Evolutionary conservation across 2,329 filamentous ascomycete species (phyloP).

Genomic region (Aspergillus sp.): DNA sequence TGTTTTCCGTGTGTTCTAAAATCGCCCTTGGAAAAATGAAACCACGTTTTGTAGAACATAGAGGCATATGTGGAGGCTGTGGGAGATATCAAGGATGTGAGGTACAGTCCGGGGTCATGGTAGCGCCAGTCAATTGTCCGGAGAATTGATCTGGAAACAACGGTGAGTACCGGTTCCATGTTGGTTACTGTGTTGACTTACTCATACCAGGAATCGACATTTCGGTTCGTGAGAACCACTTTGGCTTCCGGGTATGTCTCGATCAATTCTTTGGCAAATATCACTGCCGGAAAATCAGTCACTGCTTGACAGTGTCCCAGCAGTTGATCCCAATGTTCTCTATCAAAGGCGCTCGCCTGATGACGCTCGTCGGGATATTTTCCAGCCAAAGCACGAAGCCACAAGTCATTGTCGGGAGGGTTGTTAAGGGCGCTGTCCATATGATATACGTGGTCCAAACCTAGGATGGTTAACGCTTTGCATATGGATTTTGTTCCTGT

Average conservation of each 20-base stretch:
- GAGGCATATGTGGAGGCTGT: neutral
- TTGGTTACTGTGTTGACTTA: neutral
- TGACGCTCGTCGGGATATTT: neutral
- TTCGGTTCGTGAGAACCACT: constrained; percentile 17
- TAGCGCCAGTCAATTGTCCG: neutral
- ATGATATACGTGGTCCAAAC: neutral
- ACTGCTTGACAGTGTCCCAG: constrained; percentile 12
- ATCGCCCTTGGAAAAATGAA: constrained; percentile 3
- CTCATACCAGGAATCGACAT: constrained; percentile 12
- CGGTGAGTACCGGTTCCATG: neutral
- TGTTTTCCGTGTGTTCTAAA: constrained; percentile 6
- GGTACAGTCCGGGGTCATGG: neutral
- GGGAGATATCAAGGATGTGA: neutral
- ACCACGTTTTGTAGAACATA: constrained; percentile 7
- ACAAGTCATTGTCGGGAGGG: neutral
- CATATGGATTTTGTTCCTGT: neutral
- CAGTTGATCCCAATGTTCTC: neutral
- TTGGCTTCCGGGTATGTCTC: constrained; percentile 18
- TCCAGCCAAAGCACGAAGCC: neutral
- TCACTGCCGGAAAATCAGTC: constrained; percentile 10
- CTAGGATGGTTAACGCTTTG: neutral
- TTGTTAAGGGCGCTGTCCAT: neutral
- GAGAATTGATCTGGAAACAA: constrained; percentile 3
- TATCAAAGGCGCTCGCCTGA: neutral
- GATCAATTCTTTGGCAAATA: constrained; percentile 16